Conservation (phyloP, 2,329 filamentous ascomycete species). For the Hypoxylon sp. region DNA sequence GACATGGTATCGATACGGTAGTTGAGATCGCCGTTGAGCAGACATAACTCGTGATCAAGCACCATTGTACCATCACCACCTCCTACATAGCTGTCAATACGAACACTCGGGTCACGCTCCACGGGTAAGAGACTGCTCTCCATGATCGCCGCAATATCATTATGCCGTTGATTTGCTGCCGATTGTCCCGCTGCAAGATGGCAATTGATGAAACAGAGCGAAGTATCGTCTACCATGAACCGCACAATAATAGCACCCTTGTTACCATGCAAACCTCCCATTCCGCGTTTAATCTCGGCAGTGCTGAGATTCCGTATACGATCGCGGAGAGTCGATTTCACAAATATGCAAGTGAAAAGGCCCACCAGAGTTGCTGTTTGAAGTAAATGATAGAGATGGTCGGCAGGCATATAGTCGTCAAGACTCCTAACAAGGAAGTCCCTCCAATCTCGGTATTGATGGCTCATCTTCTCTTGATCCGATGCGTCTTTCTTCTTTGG, state of each 20-base stretch:
- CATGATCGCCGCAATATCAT: slow-evolving; percentile 90
- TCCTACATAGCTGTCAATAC: slow-evolving; percentile 85
- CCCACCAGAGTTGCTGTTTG: slow-evolving; percentile 93
- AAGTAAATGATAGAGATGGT: slow-evolving; percentile 85
- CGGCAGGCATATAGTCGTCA: slow-evolving; percentile 84
- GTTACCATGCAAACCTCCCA: slow-evolving; percentile 96
- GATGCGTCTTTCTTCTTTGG: slow-evolving; percentile 84
- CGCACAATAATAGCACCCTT: slow-evolving; percentile 94
- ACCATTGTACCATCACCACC: slow-evolving; percentile 98
- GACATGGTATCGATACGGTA: slow-evolving; percentile 99
- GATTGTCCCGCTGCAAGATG: slow-evolving; percentile 95
- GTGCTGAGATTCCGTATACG: slow-evolving; percentile 83
- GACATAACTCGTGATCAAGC: slow-evolving; percentile 96
- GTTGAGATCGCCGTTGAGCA: slow-evolving; percentile 96
- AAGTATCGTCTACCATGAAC: slow-evolving; percentile 95
- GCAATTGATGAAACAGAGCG: slow-evolving; percentile 96
- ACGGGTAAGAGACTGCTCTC: slow-evolving; percentile 82
- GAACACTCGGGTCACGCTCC: slow-evolving; percentile 76
- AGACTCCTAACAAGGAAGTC: slow-evolving; percentile 88
- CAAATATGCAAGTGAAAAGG: slow-evolving; percentile 95
- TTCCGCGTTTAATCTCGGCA: slow-evolving; percentile 92
- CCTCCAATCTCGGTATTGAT: slow-evolving; percentile 96
- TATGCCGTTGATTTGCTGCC: slow-evolving; percentile 91
- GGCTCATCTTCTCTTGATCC: slow-evolving; percentile 92
- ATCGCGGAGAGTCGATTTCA: slow-evolving; percentile 82